phyloP scores from a whole-genome alignment of 2,329 filamentous ascomycete species.

The Fusarium odoratissimum region DNA sequence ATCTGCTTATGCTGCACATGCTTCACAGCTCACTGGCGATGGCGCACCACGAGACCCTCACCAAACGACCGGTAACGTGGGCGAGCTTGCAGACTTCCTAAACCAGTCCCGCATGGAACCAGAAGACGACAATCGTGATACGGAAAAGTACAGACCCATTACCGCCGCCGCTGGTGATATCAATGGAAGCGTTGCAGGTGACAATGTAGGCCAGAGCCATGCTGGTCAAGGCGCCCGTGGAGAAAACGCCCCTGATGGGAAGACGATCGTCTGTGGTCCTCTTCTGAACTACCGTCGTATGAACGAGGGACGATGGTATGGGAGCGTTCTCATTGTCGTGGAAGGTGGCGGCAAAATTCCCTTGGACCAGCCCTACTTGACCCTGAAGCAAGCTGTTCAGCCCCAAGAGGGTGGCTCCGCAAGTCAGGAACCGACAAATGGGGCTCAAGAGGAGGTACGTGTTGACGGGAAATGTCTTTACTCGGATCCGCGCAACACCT shows the following conservation, averaged over 20 bases:
- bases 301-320: constrained; percentile 80
- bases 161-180: constrained; percentile 54
- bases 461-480: constrained; percentile 64
- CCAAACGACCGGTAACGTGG: constrained; percentile 55
- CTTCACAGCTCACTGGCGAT: constrained; percentile 48
- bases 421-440: constrained; percentile 43
- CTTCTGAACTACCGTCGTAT: constrained; percentile 83
- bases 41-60: constrained; percentile 47
- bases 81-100: constrained; percentile 66
- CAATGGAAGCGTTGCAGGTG: constrained; percentile 14
- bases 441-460: constrained; percentile 57
- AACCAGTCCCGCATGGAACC: constrained; percentile 65
- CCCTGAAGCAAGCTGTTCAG: constrained; percentile 58
- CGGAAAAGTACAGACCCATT: constrained; percentile 60
- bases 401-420: constrained; percentile 33
- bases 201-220: constrained; percentile 46
- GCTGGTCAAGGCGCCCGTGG: constrained; percentile 28
- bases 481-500: constrained; percentile 78
- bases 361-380: constrained; percentile 68
- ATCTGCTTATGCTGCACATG: constrained; percentile 63
- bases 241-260: constrained; percentile 55
- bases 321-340: constrained; percentile 86
- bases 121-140: constrained; percentile 46
- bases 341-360: constrained; percentile 73
- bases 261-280: constrained; percentile 76